These are phyloP conservation scores for Orbilia brochopaga DNA, from an alignment of 2,329 filamentous ascomycete species.

Conservation along the genomic window DNA sequence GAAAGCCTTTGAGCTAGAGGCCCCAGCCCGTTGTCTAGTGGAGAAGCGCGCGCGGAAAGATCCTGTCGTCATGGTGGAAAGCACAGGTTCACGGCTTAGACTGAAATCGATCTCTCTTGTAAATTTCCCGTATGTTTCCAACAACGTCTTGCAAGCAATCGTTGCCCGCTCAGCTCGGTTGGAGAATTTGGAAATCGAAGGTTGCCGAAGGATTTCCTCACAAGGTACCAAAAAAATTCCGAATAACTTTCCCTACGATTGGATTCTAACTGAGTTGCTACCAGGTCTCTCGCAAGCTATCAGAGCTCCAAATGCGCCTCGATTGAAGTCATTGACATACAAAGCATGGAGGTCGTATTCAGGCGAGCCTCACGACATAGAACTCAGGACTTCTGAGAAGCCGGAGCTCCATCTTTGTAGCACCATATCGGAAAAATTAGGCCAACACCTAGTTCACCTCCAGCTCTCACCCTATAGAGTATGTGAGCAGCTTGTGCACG, in stretches of 20 bases:
- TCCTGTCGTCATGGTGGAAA: neutral
- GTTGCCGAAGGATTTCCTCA: constrained; percentile 21
- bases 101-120: constrained; percentile 27
- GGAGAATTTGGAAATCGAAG: constrained; percentile 22
- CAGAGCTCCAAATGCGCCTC: neutral
- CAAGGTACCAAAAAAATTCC: constrained; percentile 12
- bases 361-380: neutral
- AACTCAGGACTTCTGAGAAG: neutral
- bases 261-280: constrained; percentile 3
- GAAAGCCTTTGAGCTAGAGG: constrained; percentile 25
- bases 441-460: constrained; percentile 15
- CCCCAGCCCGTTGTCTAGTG: neutral
- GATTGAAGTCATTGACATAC: constrained; percentile 13
- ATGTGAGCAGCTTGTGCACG: constrained; percentile 29
- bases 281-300: constrained; percentile 24
- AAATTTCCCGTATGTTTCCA: constrained; percentile 21
- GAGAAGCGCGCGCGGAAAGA: neutral
- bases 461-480: constrained; percentile 6
- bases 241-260: neutral
- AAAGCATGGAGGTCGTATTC: neutral
- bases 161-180: constrained; percentile 12
- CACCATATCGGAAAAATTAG: constrained; percentile 17
- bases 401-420: constrained; percentile 25
- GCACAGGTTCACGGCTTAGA: neutral
- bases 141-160: constrained; percentile 10